These are phyloP conservation scores for Mortierella antarctica DNA, from an alignment of 192 early-diverging fungal species.

Conservation along the genomic window DNA sequence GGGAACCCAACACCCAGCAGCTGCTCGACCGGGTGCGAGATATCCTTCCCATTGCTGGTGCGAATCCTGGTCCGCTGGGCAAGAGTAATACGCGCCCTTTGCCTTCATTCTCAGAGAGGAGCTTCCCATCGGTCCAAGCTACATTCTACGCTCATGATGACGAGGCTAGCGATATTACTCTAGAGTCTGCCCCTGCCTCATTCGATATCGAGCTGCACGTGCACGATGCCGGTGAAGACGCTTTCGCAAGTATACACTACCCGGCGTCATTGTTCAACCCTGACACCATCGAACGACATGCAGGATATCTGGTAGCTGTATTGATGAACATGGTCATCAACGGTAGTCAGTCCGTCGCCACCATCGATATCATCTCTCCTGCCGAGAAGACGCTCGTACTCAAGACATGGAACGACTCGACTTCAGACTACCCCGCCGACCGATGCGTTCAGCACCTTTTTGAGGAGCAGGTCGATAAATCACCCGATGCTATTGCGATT, in stretches of 20 bases:
- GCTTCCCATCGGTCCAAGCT: no score
- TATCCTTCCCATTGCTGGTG: no score
- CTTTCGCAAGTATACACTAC: conserved; percentile 4
- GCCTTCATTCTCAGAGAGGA: no score
- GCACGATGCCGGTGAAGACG: background rate
- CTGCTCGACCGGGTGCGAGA: no score
- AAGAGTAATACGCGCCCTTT: no score
- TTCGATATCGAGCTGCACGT: conserved; percentile 15
- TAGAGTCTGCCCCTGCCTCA: background rate
- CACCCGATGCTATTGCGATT: conserved; percentile 2
- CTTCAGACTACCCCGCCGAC: background rate
- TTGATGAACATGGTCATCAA: conserved; percentile 8
- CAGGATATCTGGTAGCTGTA: conserved; percentile 9
- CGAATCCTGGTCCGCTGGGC: no score
- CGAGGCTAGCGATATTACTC: background rate
- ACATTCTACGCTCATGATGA: background rate
- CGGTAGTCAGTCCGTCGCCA: conserved; percentile 2
- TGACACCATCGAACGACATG: conserved; percentile 16
- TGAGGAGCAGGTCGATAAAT: conserved; percentile 6
- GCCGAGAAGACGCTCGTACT: conserved; percentile 5
- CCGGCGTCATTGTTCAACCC: conserved; percentile 8
- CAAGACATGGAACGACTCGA: conserved; percentile 8
- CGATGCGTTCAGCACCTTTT: conserved; percentile 4
- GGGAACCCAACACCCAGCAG: no score
- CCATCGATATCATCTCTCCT: conserved; percentile 17